Conservation (phyloP, 208 protist species). For the Leishmania gerbilli region DNA sequence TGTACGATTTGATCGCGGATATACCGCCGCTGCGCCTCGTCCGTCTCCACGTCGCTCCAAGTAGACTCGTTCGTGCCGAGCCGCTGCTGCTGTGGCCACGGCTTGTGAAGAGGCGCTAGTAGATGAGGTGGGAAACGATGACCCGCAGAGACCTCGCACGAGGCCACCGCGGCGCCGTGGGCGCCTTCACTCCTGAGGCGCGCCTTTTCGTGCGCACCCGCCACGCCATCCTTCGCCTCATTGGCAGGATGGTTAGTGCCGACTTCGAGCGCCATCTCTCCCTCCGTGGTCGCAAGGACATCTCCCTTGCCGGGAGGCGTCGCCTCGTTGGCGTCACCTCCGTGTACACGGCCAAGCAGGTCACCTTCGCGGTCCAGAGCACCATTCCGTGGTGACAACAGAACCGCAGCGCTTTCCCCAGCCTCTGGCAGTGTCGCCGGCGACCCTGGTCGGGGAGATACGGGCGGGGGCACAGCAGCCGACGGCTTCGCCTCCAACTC, state of each 20-base stretch:
- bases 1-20: slow-evolving; percentile 38
- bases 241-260: background rate
- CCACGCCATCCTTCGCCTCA: background rate
- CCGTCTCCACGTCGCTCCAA: background rate
- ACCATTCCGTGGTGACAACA: background rate
- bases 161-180: background rate
- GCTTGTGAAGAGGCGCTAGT: background rate
- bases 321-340: background rate
- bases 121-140: too few species aligned
- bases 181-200: background rate
- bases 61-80: background rate
- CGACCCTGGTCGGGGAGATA: background rate
- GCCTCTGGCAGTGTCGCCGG: background rate
- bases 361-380: background rate
- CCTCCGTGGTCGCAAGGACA: background rate
- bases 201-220: background rate
- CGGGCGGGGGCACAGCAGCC: background rate
- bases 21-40: slow-evolving; percentile 23
- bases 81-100: background rate
- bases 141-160: background rate
- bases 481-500: background rate
- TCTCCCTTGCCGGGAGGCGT: background rate
- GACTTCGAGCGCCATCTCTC: background rate
- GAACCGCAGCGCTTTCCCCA: background rate
- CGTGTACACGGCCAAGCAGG: too few species aligned